Percentiles rank a stretch among this genome's conserved stretches.
These are phyloP conservation scores for Stagonosporopsis cucurbitacearum DNA, from an alignment of 2,329 filamentous ascomycete species.

Conservation along the genomic window DNA sequence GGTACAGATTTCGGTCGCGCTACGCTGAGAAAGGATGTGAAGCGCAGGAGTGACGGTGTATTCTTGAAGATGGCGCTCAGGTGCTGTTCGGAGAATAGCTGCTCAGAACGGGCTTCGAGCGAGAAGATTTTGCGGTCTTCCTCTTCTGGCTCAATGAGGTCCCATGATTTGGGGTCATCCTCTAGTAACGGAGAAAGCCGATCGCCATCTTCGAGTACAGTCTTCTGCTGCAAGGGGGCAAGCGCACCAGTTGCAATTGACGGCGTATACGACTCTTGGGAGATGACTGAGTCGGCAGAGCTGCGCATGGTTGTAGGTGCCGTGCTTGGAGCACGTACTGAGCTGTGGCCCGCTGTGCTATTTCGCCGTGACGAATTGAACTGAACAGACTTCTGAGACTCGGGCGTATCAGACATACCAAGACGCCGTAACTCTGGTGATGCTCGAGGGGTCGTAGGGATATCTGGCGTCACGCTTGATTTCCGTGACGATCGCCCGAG, in stretches of 20 bases:
- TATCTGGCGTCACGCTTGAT: constrained; percentile 20
- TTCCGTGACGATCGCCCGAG: constrained; percentile 10
- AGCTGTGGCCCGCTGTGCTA: constrained; percentile 15
- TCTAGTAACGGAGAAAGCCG: constrained; percentile 57
- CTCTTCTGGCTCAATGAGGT: constrained; percentile 55
- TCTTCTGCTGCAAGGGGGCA: constrained; percentile 54
- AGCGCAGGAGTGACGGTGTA: constrained; percentile 66
- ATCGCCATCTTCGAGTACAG: constrained; percentile 50
- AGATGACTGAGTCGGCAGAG: constrained; percentile 46
- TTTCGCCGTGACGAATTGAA: constrained; percentile 25
- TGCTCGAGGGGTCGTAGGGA: constrained; percentile 9
- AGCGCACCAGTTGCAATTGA: constrained; percentile 44
- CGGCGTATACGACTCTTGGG: constrained; percentile 43
- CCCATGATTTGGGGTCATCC: constrained; percentile 61
- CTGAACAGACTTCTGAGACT: constrained; percentile 20
- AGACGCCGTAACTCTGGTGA: constrained; percentile 13
- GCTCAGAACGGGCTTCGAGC: constrained; percentile 69
- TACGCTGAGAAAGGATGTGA: constrained; percentile 69
- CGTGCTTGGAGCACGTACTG: constrained; percentile 24
- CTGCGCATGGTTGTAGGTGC: constrained; percentile 38
- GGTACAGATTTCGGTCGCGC: constrained; percentile 68
- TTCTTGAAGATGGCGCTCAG: constrained; percentile 70
- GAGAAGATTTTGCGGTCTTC: constrained; percentile 53
- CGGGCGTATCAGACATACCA: constrained; percentile 26
- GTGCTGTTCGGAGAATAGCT: constrained; percentile 71